Evolutionary conservation across 1,284 basidiomycete species (phyloP).

Genomic region (Caloboletus firmus): DNA sequence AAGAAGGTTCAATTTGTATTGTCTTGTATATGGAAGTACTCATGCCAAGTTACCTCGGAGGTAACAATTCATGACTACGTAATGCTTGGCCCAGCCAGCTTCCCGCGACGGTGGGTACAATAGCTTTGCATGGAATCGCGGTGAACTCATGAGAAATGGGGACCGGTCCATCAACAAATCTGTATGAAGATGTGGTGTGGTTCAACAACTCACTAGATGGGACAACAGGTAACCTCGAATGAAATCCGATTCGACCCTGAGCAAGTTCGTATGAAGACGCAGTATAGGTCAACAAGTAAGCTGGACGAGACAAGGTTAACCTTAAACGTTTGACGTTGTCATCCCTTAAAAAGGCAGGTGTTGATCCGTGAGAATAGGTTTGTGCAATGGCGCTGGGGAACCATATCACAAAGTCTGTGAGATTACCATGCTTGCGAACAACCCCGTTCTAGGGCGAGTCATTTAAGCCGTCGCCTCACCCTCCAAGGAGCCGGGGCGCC

Average conservation of each 20-base stretch:
- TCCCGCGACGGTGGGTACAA: not conserved
- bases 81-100: not conserved
- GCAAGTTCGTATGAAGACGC: not conserved
- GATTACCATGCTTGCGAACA: not conserved
- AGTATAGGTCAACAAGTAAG: not conserved
- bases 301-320: constrained; percentile 1
- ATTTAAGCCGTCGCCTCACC: not conserved
- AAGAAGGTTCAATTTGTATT: not conserved
- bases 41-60: not conserved
- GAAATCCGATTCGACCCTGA: not conserved
- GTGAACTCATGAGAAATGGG: not conserved
- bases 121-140: not conserved
- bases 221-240: not conserved
- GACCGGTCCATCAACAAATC: not conserved
- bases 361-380: not conserved
- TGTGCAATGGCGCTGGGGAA: not conserved
- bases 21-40: not conserved
- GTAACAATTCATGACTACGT: not conserved
- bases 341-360: not conserved
- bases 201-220: not conserved
- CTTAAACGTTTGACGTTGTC: constrained; percentile 17
- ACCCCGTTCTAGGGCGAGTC: not conserved
- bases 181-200: not conserved
- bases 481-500: not conserved
- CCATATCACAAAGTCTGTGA: not conserved